Percentiles rank a stretch among this genome's conserved stretches.
These are phyloP conservation scores for Phoenix dactylifera DNA, from an alignment of 176 grass and related monocot genomes.

Conservation along the genomic window DNA sequence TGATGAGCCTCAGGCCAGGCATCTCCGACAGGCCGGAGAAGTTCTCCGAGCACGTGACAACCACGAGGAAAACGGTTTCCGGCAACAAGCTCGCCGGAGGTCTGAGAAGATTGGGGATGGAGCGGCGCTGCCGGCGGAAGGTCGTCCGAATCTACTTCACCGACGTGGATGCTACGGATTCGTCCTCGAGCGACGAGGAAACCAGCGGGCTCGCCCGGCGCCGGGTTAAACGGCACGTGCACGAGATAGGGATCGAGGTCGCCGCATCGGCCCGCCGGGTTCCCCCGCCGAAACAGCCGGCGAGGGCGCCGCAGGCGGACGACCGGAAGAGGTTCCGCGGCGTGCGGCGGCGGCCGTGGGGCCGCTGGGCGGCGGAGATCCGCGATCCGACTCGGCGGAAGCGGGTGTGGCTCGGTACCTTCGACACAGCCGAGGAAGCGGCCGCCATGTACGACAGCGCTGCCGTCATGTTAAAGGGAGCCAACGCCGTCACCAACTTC, in stretches of 20 bases:
- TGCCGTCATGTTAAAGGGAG: slow-evolving; percentile 11
- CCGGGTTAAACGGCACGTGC: neutral
- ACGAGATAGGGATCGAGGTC: too few relatives aligned
- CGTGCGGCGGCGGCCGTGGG: slow-evolving; percentile 19
- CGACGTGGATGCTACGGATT: slow-evolving; percentile 19
- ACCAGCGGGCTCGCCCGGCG: neutral
- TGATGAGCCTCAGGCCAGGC: too few relatives aligned
- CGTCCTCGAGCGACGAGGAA: slow-evolving; percentile 7
- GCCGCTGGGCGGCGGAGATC: slow-evolving; percentile 21
- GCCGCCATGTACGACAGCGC: slow-evolving; percentile 13
- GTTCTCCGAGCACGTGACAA: slow-evolving; percentile 8
- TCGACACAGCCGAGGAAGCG: too few relatives aligned
- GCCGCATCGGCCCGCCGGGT: too few relatives aligned
- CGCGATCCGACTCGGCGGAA: slow-evolving; percentile 11
- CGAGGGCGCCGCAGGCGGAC: neutral
- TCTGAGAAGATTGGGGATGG: too few relatives aligned
- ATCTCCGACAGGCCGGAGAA: neutral
- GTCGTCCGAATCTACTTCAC: slow-evolving; percentile 9
- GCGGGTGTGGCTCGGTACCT: neutral
- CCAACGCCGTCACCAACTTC: slow-evolving; percentile 19
- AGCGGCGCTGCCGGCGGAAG: neutral
- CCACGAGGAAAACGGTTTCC: neutral
- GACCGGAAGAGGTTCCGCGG: slow-evolving; percentile 8
- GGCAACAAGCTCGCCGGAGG: neutral
- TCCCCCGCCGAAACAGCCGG: neutral